Evolutionary conservation across 208 protist genomes (phyloP).

Genomic region (Trypanosoma lewisi): DNA sequence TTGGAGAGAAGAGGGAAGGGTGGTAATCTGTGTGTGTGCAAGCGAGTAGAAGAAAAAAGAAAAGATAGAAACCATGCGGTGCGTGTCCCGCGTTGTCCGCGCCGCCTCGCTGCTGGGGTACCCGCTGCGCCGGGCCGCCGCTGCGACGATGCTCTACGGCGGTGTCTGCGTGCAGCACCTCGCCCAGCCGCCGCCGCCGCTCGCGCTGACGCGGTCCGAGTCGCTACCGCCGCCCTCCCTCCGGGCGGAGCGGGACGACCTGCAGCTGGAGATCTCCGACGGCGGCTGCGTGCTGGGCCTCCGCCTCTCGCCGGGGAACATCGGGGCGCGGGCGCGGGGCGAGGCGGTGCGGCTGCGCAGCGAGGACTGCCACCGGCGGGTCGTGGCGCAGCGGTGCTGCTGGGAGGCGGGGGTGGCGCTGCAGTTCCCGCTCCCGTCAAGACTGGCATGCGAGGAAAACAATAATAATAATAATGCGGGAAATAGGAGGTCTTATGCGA

Average conservation of each 20-base stretch:
- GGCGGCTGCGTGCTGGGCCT: slow-evolving; percentile 68
- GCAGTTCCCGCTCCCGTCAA: slow-evolving; percentile 51
- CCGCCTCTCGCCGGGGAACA: slow-evolving; percentile 68
- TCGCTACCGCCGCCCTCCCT: slow-evolving; percentile 55
- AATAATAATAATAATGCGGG: slow-evolving; percentile 6
- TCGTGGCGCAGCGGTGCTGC: slow-evolving; percentile 53
- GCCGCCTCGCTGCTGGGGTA: slow-evolving; percentile 62
- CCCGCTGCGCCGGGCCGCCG: slow-evolving; percentile 55
- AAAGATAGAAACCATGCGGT: slow-evolving; percentile 15
- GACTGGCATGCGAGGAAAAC: not conserved
- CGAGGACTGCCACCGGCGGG: slow-evolving; percentile 55
- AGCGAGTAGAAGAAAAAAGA: not conserved
- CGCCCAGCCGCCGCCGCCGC: slow-evolving; percentile 38
- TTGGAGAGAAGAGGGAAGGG: not conserved
- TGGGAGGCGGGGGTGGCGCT: slow-evolving; percentile 30
- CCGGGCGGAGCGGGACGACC: slow-evolving; percentile 48
- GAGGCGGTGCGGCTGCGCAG: slow-evolving; percentile 58
- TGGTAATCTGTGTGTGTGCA: not conserved
- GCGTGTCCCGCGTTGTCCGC: not conserved
- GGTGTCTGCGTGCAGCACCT: slow-evolving; percentile 69
- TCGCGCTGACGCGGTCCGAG: slow-evolving; percentile 56
- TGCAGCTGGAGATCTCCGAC: slow-evolving; percentile 70
- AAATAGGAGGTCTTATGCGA: not conserved
- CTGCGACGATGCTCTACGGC: slow-evolving; percentile 78
- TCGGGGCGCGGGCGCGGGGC: slow-evolving; percentile 39